Conservation (phyloP, 1,284 basidiomycete genomes). For the Microbotryomycetes sp. region DNA sequence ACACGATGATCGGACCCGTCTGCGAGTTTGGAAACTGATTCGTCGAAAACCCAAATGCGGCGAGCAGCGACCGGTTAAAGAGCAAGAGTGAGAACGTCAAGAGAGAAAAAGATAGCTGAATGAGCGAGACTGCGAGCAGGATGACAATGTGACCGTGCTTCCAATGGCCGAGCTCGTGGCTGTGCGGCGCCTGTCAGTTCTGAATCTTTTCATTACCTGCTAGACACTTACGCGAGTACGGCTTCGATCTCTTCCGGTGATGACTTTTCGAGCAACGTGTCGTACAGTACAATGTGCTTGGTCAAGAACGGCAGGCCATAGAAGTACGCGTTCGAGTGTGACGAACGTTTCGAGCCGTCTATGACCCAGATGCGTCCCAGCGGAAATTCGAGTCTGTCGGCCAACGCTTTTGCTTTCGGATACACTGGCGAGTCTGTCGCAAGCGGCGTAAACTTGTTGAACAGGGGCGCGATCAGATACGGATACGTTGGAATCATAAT, state of each 20-base stretch:
- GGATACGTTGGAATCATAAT: conserved; percentile 47
- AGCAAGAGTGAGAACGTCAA: conserved; percentile 87
- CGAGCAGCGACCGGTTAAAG: conserved; percentile 70
- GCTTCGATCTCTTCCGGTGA: conserved; percentile 83
- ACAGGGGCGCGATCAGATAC: conserved; percentile 85
- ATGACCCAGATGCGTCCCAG: conserved; percentile 85
- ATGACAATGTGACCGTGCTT: conserved; percentile 78
- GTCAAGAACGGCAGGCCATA: conserved; percentile 79
- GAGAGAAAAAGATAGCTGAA: conserved; percentile 79
- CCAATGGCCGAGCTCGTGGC: conserved; percentile 97
- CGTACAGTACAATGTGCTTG: conserved; percentile 92
- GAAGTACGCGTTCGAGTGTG: conserved; percentile 58
- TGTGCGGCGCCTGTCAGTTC: conserved; percentile 3
- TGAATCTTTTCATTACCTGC: neutral
- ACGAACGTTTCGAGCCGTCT: conserved; percentile 89
- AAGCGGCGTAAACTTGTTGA: conserved; percentile 92
- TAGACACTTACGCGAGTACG: conserved; percentile 46
- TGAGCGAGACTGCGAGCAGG: conserved; percentile 73
- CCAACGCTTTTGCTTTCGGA: conserved; percentile 66
- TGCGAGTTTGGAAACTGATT: neutral
- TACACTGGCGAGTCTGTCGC: conserved; percentile 42
- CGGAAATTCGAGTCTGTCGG: conserved; percentile 78
- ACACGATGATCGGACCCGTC: conserved; percentile 68
- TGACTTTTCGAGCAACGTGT: conserved; percentile 87
- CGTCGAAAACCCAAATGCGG: conserved; percentile 74